These are phyloP conservation scores for Globisporangium uncinulatum DNA, from an alignment of 352 stramenopile genomes.

Conservation along the genomic window DNA sequence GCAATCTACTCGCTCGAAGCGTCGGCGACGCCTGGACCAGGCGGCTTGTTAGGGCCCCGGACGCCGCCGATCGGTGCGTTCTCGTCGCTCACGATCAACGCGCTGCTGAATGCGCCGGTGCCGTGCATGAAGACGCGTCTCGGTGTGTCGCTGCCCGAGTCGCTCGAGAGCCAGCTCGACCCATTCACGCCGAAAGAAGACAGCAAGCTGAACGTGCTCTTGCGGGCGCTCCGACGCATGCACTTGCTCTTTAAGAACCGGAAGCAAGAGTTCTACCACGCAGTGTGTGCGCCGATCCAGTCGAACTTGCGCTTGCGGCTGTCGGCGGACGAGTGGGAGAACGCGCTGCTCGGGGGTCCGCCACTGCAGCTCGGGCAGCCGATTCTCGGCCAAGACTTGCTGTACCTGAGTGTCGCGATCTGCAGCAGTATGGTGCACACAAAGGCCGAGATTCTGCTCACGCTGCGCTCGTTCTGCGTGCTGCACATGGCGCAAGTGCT, in stretches of 20 bases:
- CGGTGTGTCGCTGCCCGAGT: conserved; percentile 60
- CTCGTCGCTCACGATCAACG: conserved; percentile 65
- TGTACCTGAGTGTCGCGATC: conserved; percentile 67
- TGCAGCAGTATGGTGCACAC: conserved; percentile 74
- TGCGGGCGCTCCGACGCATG: conserved; percentile 52
- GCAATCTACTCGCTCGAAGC: conserved; percentile 52
- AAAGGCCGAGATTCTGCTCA: conserved; percentile 76
- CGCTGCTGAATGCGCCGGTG: conserved; percentile 46
- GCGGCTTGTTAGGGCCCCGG: conserved; percentile 10
- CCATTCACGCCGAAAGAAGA: conserved; percentile 72
- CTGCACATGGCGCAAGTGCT: conserved; percentile 78
- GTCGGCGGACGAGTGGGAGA: conserved; percentile 40
- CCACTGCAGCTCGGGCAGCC: conserved; percentile 52
- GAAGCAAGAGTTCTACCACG: conserved; percentile 42
- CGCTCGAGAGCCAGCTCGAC: conserved; percentile 59
- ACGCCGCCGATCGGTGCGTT: conserved; percentile 27
- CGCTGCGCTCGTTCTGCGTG: conserved; percentile 69
- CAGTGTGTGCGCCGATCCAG: conserved; percentile 42
- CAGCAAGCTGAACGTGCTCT: conserved; percentile 64
- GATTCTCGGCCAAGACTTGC: conserved; percentile 68
- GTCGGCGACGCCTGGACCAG: conserved; percentile 9
- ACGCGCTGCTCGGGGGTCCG: conserved; percentile 33
- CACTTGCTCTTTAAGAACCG: conserved; percentile 51
- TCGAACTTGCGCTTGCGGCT: conserved; percentile 42
- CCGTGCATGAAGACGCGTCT: conserved; percentile 55